Conservation (phyloP, 2,329 filamentous ascomycete species). For the Trichophaea hybrida region DNA sequence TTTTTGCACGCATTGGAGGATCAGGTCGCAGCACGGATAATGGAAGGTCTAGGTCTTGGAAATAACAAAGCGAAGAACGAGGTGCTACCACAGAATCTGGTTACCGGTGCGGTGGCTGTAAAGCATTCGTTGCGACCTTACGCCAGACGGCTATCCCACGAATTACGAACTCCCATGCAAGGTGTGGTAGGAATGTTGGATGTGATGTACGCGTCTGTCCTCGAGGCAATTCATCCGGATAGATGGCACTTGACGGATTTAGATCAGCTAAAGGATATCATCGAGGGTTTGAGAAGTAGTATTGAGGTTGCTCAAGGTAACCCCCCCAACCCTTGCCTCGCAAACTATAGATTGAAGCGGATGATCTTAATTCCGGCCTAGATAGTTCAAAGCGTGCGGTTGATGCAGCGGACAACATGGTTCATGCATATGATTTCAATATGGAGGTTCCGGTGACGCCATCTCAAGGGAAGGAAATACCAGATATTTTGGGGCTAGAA, state of each 20-base stretch:
- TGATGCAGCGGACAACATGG: conserved; percentile 60
- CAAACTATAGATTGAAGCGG: neutral
- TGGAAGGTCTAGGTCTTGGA: conserved; percentile 39
- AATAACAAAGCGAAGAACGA: conserved; percentile 12
- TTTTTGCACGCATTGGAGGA: conserved; percentile 55
- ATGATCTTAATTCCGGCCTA: conserved; percentile 27
- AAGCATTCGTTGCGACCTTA: conserved; percentile 55
- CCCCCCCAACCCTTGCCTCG: conserved; percentile 15
- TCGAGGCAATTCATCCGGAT: conserved; percentile 41
- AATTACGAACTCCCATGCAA: conserved; percentile 60
- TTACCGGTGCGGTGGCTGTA: conserved; percentile 20
- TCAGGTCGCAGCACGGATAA: conserved; percentile 44
- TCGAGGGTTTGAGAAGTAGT: conserved; percentile 49
- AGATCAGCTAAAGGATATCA: conserved; percentile 35
- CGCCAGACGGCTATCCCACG: conserved; percentile 57
- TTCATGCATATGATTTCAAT: conserved; percentile 60
- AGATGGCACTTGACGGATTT: conserved; percentile 36
- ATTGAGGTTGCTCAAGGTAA: conserved; percentile 56
- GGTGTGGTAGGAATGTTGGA: conserved; percentile 63
- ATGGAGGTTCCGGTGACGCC: conserved; percentile 58
- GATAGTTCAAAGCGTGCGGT: conserved; percentile 58
- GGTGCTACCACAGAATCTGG: conserved; percentile 17
- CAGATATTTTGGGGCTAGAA: neutral
- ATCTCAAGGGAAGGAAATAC: neutral
- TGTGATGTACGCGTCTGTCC: conserved; percentile 59